Evolutionary conservation across 1,139 yeast species (phyloP).

Genomic region (Sugiyamaella paludigena): DNA sequence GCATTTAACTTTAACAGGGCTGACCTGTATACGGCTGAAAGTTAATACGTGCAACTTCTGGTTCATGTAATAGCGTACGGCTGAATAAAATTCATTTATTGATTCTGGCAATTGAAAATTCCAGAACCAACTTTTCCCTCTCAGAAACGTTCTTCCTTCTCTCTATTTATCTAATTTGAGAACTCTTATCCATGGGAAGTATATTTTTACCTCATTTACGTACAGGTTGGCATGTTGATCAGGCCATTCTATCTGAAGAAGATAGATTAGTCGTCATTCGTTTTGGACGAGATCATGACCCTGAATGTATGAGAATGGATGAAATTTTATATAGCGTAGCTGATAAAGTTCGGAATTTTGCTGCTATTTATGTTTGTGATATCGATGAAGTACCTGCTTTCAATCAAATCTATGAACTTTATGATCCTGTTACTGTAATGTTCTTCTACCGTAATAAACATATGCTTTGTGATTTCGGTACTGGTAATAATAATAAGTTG

Average conservation of each 20-base stretch:
- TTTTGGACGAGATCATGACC: slow-evolving; percentile 76
- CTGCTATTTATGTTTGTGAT: slow-evolving; percentile 83
- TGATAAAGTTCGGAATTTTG: slow-evolving; percentile 83
- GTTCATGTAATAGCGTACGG: too few species aligned
- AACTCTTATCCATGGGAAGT: slow-evolving; percentile 67
- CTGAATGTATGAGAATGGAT: slow-evolving; percentile 87
- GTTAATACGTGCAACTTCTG: too few species aligned
- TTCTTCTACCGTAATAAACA: slow-evolving; percentile 91
- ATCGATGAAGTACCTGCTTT: slow-evolving; percentile 88
- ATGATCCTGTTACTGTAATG: slow-evolving; percentile 90
- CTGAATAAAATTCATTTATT: too few species aligned
- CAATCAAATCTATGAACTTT: slow-evolving; percentile 87
- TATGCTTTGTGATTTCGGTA: slow-evolving; percentile 97
- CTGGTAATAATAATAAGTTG: slow-evolving; percentile 94
- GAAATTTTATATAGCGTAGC: slow-evolving; percentile 76
- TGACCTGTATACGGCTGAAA: too few species aligned
- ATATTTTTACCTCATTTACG: slow-evolving; percentile 82
- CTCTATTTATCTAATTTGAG: too few species aligned
- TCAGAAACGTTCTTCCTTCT: too few species aligned
- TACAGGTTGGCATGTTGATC: slow-evolving; percentile 98
- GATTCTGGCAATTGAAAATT: too few species aligned
- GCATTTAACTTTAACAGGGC: too few species aligned
- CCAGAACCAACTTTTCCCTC: too few species aligned
- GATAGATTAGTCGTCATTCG: slow-evolving; percentile 84
- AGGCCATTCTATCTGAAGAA: slow-evolving; percentile 82